These are phyloP conservation scores for Agaricus bisporus DNA, from an alignment of 768 basidiomycete species.

Conservation along the genomic window DNA sequence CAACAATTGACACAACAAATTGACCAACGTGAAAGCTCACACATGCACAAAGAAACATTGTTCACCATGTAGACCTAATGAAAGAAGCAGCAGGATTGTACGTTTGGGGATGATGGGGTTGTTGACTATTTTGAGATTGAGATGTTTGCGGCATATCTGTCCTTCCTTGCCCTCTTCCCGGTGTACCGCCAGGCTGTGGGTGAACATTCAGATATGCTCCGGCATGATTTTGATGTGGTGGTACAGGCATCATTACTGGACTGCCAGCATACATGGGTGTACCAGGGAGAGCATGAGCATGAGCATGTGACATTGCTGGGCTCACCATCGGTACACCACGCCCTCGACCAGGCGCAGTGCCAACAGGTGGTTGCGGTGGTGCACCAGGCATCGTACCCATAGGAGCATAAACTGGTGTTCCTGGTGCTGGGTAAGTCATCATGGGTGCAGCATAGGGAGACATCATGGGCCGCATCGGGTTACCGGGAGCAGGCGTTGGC, in stretches of 20 bases:
- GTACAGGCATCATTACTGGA: slow-evolving; percentile 65
- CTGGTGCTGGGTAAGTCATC: slow-evolving; percentile 59
- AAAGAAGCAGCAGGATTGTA: slow-evolving; percentile 24
- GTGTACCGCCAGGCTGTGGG: slow-evolving; percentile 14
- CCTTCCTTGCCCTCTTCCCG: slow-evolving; percentile 44
- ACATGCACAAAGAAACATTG: slow-evolving; percentile 16
- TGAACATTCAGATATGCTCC: slow-evolving; percentile 25
- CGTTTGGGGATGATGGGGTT: slow-evolving; percentile 5
- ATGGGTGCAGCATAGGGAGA: slow-evolving; percentile 64
- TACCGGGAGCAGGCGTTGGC: slow-evolving; percentile 39
- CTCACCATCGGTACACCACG: slow-evolving; percentile 61
- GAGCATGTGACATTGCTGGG: slow-evolving; percentile 62
- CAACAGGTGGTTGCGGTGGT: slow-evolving; percentile 29
- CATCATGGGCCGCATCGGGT: slow-evolving; percentile 49
- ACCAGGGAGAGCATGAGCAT: slow-evolving; percentile 46
- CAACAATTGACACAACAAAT: slow-evolving; percentile 26
- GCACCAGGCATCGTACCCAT: slow-evolving; percentile 38
- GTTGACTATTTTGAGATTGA: slow-evolving; percentile 23
- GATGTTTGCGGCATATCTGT: slow-evolving; percentile 31
- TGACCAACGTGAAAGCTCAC: slow-evolving; percentile 31
- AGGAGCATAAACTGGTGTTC: slow-evolving; percentile 22
- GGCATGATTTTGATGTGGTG: slow-evolving; percentile 22
- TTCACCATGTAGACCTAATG: slow-evolving; percentile 47
- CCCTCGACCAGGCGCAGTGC: slow-evolving; percentile 32
- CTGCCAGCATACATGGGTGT: slow-evolving; percentile 60